Conservation (phyloP, 371 early-diverging fungal genomes). For the Chytridium lagenaria region DNA sequence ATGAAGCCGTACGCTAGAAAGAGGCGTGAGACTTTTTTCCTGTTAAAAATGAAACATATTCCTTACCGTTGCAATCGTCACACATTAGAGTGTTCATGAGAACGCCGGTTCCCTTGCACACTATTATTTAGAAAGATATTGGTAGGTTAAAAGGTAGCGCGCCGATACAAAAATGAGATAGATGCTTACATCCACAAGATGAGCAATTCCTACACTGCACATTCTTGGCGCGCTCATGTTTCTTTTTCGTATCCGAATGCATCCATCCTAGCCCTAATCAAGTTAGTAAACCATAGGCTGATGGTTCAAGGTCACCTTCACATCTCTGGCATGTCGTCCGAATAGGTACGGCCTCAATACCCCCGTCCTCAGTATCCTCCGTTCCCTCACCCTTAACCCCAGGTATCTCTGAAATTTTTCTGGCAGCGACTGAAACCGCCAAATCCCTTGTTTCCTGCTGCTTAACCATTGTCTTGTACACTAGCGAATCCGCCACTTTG, state of each 20-base stretch:
- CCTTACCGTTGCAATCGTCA: constrained; percentile 8
- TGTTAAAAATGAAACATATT: neutral
- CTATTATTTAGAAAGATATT: neutral
- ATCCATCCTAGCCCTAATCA: constrained; percentile 2
- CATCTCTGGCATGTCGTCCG: neutral
- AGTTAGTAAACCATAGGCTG: neutral
- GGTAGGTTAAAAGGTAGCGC: neutral
- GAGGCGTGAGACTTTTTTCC: neutral
- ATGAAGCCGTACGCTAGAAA: constrained; percentile 1
- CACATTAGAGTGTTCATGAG: neutral
- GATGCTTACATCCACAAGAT: neutral
- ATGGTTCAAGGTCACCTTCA: constrained; percentile 7
- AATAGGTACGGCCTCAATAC: constrained; percentile 11
- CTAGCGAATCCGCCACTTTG: constrained; percentile 5
- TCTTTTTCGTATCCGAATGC: constrained; percentile 4
- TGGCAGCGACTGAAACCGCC: neutral
- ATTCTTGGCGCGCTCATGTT: constrained; percentile 15
- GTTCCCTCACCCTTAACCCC: constrained; percentile 13
- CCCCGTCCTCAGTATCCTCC: neutral
- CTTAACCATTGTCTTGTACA: constrained; percentile 7
- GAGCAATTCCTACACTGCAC: constrained; percentile 20
- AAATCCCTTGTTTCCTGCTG: neutral
- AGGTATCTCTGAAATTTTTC: constrained; percentile 6
- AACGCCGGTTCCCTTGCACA: constrained; percentile 13
- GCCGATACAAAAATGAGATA: neutral